Percentiles rank a stretch among this genome's conserved stretches.
phyloP scores from a whole-genome alignment of 345 rosid species.

The Brassica rapa region DNA sequence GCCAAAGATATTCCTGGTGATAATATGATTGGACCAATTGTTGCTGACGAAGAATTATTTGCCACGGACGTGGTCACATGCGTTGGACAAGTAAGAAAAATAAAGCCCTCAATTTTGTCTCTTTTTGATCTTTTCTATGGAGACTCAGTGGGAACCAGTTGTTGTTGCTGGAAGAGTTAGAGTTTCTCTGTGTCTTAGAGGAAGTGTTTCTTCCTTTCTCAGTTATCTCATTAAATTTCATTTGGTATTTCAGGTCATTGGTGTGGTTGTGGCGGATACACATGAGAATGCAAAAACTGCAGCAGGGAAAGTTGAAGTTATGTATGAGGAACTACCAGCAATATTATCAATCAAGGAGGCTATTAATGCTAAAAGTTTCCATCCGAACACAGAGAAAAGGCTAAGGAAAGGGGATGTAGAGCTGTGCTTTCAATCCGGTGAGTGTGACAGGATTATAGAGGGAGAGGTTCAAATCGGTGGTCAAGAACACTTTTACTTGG shows the following conservation, averaged over 20 bases:
- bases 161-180: not conserved
- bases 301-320: not conserved
- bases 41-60: not conserved
- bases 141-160: not conserved
- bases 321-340: not conserved
- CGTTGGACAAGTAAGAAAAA: not conserved
- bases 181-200: not conserved
- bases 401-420: not conserved
- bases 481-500: not conserved
- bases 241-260: not conserved
- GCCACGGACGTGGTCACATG: slow-evolving; percentile 1
- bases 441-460: not conserved
- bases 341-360: slow-evolving; percentile 1
- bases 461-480: not conserved
- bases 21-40: not conserved
- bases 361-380: not conserved
- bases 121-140: not conserved
- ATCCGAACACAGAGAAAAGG: not conserved
- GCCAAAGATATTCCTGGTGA: not conserved
- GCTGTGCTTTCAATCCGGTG: not conserved
- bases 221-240: not conserved
- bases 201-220: not conserved
- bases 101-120: not conserved
- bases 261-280: not conserved
- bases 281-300: not conserved